Evolutionary conservation across 306 rosid species (phyloP).

Genomic region (Medicago truncatula): DNA sequence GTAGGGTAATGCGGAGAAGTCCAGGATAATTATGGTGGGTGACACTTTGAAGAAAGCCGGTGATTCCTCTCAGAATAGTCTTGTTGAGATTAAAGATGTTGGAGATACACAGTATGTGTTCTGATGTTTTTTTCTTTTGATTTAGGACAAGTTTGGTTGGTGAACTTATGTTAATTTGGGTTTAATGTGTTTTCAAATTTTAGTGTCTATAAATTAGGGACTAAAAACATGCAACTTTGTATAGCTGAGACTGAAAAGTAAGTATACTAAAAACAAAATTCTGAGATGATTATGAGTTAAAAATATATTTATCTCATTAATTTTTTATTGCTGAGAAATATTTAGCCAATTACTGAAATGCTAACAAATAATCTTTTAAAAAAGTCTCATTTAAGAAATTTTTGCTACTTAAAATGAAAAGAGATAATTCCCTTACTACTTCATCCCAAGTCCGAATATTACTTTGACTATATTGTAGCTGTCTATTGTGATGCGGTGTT

Average conservation of each 20-base stretch:
- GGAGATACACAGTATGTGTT: slow-evolving; percentile 67
- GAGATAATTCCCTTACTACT: no score
- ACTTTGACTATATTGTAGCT: no score
- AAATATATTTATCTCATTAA: background rate
- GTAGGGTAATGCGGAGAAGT: slow-evolving; percentile 92
- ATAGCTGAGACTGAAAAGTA: no score
- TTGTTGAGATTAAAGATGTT: slow-evolving; percentile 61
- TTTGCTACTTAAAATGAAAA: no score
- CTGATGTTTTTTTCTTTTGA: background rate
- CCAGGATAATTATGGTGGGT: slow-evolving; percentile 92
- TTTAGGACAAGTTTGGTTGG: background rate
- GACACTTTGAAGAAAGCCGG: slow-evolving; percentile 88
- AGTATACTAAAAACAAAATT: background rate
- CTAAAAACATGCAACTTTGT: background rate
- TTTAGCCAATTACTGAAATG: no score
- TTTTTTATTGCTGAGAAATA: background rate
- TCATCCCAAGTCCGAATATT: no score
- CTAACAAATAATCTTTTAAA: no score
- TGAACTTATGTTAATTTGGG: background rate
- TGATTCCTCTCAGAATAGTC: slow-evolving; percentile 64
- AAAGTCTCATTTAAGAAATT: no score
- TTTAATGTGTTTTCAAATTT: background rate
- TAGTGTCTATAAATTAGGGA: background rate
- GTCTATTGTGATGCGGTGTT: no score
- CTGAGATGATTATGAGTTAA: background rate